A percentile compares a stretch with the other conserved stretches of the same genome.
phyloP scores from a whole-genome alignment of 1,139 yeast genomes.

The Taphrina confusa region DNA sequence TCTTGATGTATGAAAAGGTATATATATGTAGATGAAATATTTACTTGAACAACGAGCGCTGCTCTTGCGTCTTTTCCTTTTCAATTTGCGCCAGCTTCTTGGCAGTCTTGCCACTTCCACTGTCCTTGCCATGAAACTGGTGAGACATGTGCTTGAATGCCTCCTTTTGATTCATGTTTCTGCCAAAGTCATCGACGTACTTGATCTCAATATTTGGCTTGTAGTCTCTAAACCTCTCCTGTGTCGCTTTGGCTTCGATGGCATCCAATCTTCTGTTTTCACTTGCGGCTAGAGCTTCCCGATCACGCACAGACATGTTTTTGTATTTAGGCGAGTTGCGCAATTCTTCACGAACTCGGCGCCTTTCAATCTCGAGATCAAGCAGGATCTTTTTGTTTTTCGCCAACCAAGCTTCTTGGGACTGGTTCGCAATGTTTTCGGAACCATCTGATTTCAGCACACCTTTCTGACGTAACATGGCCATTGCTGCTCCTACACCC shows the following conservation, averaged over 20 bases:
- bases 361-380: slow-evolving; percentile 37
- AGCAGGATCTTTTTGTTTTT: slow-evolving; percentile 37
- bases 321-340: slow-evolving; percentile 43
- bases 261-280: slow-evolving; percentile 46
- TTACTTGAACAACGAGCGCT: slow-evolving; percentile 42
- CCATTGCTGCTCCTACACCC: slow-evolving; percentile 41
- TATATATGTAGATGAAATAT: background rate
- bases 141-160: slow-evolving; percentile 86
- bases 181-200: slow-evolving; percentile 73
- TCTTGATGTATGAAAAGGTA: background rate
- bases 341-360: slow-evolving; percentile 41
- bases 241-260: slow-evolving; percentile 45
- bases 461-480: slow-evolving; percentile 39
- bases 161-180: slow-evolving; percentile 63
- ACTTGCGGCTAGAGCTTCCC: slow-evolving; percentile 49
- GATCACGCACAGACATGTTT: slow-evolving; percentile 46
- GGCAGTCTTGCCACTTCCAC: slow-evolving; percentile 52
- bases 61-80: slow-evolving; percentile 45
- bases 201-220: slow-evolving; percentile 65
- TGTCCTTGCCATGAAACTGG: slow-evolving; percentile 74
- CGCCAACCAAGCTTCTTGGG: slow-evolving; percentile 38
- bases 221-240: slow-evolving; percentile 52
- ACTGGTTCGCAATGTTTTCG: slow-evolving; percentile 38
- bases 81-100: slow-evolving; percentile 48
- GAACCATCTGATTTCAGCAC: slow-evolving; percentile 38